Evolutionary conservation across 805 yeast species (phyloP).

Genomic region (Wickerhamiella lipophila): DNA sequence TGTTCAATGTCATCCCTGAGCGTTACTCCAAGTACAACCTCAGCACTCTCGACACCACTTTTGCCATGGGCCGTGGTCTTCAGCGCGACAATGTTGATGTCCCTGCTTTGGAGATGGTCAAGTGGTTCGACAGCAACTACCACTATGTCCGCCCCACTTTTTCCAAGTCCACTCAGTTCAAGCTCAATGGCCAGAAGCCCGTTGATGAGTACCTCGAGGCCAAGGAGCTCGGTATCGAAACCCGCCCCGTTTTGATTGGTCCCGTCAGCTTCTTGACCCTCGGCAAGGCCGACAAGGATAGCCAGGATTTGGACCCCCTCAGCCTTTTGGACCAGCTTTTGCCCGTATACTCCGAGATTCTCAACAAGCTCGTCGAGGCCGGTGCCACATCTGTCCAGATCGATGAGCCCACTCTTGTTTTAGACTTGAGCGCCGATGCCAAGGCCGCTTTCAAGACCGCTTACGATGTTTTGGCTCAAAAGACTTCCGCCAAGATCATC

Average conservation of each 20-base stretch:
- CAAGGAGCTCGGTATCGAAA: conserved; percentile 86
- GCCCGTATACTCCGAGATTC: conserved; percentile 85
- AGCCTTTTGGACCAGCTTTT: conserved; percentile 75
- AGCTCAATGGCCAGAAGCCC: conserved; percentile 92
- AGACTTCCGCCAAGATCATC: conserved; percentile 64
- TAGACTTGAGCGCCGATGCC: conserved; percentile 76
- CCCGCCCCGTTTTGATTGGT: conserved; percentile 95
- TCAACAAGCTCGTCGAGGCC: conserved; percentile 76
- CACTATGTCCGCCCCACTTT: conserved; percentile 99
- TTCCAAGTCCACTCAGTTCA: conserved; percentile 88
- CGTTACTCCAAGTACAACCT: conserved; percentile 88
- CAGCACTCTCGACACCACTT: conserved; percentile 78
- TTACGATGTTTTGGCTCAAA: conserved; percentile 58
- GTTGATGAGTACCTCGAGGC: conserved; percentile 97
- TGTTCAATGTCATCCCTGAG: conserved; percentile 93
- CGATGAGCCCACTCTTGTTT: conserved; percentile 93
- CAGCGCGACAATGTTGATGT: conserved; percentile 98
- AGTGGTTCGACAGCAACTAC: conserved; percentile 99
- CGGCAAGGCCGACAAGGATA: conserved; percentile 98
- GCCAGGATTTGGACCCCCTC: conserved; percentile 88
- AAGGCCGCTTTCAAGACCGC: conserved; percentile 83
- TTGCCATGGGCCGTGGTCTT: conserved; percentile 99
- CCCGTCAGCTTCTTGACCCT: conserved; percentile 89
- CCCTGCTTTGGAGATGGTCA: conserved; percentile 96
- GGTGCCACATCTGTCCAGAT: conserved; percentile 94